These are phyloP conservation scores for Alternaria sp. DNA, from an alignment of 2,329 filamentous ascomycete genomes.

Conservation along the genomic window DNA sequence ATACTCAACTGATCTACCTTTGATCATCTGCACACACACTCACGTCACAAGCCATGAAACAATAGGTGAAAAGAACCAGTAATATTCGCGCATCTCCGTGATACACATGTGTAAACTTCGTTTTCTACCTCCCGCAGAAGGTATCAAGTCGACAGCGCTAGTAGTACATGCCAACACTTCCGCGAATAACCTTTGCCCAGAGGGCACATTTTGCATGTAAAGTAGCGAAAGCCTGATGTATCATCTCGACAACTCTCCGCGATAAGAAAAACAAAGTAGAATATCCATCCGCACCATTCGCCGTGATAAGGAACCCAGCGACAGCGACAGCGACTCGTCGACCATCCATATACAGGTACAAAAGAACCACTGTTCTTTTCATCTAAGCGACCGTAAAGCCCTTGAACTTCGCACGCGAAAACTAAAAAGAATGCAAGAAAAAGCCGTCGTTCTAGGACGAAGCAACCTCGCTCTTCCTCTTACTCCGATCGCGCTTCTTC, in stretches of 20 bases:
- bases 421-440: too few relatives aligned
- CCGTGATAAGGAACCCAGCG: background rate
- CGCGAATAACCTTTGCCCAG: too few relatives aligned
- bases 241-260: background rate
- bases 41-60: too few relatives aligned
- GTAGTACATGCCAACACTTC: too few relatives aligned
- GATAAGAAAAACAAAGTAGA: background rate
- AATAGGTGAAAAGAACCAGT: background rate
- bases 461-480: slow-evolving; percentile 43
- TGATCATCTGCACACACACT: too few relatives aligned
- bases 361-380: background rate
- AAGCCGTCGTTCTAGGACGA: slow-evolving; percentile 33
- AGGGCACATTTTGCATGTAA: too few relatives aligned
- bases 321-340: background rate
- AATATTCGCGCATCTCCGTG: background rate
- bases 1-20: too few relatives aligned
- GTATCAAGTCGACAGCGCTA: background rate
- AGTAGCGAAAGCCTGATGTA: too few relatives aligned
- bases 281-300: background rate
- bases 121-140: background rate
- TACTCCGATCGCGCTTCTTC: slow-evolving; percentile 43
- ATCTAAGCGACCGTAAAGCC: background rate
- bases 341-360: background rate
- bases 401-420: too few relatives aligned
- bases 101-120: background rate